Evolutionary conservation across 768 basidiomycete species (phyloP), one percentile per base, ranked within the genome.

Genomic region (Candolleomyces efflorescens): DNA sequence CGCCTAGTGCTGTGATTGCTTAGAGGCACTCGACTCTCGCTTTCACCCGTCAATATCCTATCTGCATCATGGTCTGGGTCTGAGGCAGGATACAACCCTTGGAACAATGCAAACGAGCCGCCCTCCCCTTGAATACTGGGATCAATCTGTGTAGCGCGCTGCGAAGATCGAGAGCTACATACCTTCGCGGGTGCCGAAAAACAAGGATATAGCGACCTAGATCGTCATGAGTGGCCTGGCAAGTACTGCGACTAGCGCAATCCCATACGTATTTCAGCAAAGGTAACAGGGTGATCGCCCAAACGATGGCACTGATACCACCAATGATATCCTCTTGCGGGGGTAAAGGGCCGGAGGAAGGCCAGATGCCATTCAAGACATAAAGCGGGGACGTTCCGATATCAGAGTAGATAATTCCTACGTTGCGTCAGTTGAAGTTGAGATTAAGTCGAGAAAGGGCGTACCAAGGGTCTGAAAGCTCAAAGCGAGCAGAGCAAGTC

Each of bases 341-440:
- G 0, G 86, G 86, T 0, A 73, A 65, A 13, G 75, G 73, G 0
- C 80, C 80, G 4, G 62, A 55, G 1, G 80, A 39, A 2, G 83
- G 75, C 81, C 83, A 88, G 13, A 88, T 79, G 9, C 85, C 85
- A 63, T 86, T 86, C 26, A 87, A 66, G 2, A 83, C 80, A 67
- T 88, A 88, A 13, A 87, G 67, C 0, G 86, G 84, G 0, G 82
- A 84, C 0, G 85, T 86, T 5, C 85, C 78, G 57, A 80, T 77
- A 61, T 78, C 79, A 2, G 75, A 78, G 60, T 79, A 79, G 45
- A 80, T 78, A 37, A 80, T 78, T 5, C 78, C 78, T 80, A 38
- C 12, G 24, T 43, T 26, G 24, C n/a, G 2, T 51, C 11, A 32
- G 54, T 17, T 36, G 22, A 39, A 22, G 18, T 60, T 18, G 53